These are phyloP conservation scores for Leishmania braziliensis DNA, from an alignment of 208 protist species.

Conservation along the genomic window DNA sequence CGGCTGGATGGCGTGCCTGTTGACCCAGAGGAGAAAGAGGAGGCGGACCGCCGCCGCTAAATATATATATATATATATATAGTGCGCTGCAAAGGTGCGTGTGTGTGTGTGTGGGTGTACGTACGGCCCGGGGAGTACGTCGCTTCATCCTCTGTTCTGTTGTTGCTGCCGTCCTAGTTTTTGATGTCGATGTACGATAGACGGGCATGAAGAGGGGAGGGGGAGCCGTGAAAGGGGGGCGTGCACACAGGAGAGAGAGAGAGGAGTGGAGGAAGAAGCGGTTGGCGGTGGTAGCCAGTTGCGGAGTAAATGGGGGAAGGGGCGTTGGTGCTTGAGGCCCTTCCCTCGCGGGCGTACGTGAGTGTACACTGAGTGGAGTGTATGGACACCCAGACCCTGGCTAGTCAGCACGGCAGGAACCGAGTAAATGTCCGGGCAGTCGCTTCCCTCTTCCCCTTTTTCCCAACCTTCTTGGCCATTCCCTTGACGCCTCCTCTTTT, in stretches of 20 bases:
- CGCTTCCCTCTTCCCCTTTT: neutral
- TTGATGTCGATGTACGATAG: constrained; percentile 5
- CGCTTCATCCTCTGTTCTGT: neutral
- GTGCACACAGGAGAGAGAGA: neutral
- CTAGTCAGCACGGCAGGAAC: neutral
- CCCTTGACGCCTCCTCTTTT: neutral
- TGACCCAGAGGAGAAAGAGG: constrained; percentile 90
- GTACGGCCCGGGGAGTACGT: neutral
- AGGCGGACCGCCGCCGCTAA: constrained; percentile 85
- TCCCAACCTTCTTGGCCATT: too few species aligned
- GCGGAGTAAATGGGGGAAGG: neutral
- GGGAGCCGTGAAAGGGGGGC: neutral
- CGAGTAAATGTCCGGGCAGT: neutral
- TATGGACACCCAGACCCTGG: neutral
- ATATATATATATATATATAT: neutral
- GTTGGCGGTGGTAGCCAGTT: neutral
- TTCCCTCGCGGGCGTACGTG: neutral
- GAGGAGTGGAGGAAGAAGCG: neutral
- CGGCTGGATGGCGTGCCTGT: constrained; percentile 89
- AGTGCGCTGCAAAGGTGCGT: neutral
- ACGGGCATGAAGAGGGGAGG: neutral
- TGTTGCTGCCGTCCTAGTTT: neutral
- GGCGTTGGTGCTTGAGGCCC: neutral
- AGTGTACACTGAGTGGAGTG: neutral
- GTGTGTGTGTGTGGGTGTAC: neutral